Base-by-base conservation (phyloP, 78 protist genomes). In the Andalucia godoyi region DNA sequence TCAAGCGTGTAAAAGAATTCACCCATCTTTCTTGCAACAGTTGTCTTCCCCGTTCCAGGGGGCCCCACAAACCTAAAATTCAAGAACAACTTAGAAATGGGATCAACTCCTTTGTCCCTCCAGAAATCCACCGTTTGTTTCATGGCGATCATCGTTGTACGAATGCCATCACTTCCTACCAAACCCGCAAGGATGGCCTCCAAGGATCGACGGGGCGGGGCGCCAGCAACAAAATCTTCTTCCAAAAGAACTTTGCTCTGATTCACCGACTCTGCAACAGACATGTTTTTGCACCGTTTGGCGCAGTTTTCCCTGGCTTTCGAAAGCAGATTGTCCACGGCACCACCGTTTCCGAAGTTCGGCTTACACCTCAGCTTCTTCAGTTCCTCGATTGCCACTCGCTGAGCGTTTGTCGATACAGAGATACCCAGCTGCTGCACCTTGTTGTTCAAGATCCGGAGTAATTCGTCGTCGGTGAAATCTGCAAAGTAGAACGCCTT, bases 21-120 rank as follows among this genome's bases (percentile, higher is more conserved):
- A 8, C 68, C 81, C 30, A 43, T 43, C 30, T 67, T 5, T 52
- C 60, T 41, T 8, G 74, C 74, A 30, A 59, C 59, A 17, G 75
- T 66, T 4, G 81, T 76, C 58, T 76, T 67, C 66, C 81, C 82
- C 0, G 82, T 53, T 10, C 74, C 71, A 1, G 81, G 69, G 36
- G 57, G 65, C 36, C 74, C 80, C 34, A 27, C 27, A 23, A 65
- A 8, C 43, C 2, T 33, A 10, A 54, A 36, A 54, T 72, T 5
- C 25, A 63, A 57, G 47, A 66, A 0, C 33, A 34, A 45, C 39
- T 29, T 17, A n/a, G n/a, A n/a, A n/a, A n/a, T n/a, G n/a, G n/a
- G n/a, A n/a, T n/a, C n/a, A n/a, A n/a, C n/a, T n/a, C n/a, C n/a
- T n/a, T n/a, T n/a, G n/a, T n/a, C n/a, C n/a, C n/a, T n/a, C n/a